Evolutionary conservation across 1,284 basidiomycete genomes (phyloP).

Genomic region (Melampsora occidentalis): DNA sequence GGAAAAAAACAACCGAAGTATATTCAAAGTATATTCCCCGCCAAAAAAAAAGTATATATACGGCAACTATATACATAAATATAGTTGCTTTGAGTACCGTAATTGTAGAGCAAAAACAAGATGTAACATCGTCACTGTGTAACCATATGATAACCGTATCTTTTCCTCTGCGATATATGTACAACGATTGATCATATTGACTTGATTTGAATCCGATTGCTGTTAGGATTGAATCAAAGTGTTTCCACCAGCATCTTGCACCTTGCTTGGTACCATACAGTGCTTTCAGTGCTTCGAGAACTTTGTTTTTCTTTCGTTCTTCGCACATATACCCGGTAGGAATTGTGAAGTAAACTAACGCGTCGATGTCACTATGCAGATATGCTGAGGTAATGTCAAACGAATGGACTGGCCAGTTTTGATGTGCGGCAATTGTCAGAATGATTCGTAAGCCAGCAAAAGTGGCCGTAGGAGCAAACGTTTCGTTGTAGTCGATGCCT

Average conservation of each 20-base stretch:
- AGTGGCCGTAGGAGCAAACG: not conserved
- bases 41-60: too few relatives aligned
- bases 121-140: too few relatives aligned
- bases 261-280: not conserved
- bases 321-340: not conserved
- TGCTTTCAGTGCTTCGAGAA: not conserved
- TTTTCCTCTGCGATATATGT: too few relatives aligned
- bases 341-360: not conserved
- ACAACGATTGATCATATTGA: too few relatives aligned
- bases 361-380: not conserved
- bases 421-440: not conserved
- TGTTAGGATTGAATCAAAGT: not conserved
- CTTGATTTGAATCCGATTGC: not conserved
- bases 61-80: too few relatives aligned
- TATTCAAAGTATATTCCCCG: too few relatives aligned
- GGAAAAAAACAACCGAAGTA: too few relatives aligned
- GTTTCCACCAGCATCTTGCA: not conserved
- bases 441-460: not conserved
- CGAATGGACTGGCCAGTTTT: not conserved
- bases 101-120: too few relatives aligned
- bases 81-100: too few relatives aligned
- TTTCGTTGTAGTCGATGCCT: not conserved
- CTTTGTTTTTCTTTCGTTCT: not conserved
- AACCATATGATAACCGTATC: too few relatives aligned
- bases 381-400: not conserved